Percentiles rank a stretch among this genome's conserved stretches.
phyloP scores from a whole-genome alignment of 2,329 filamentous ascomycete genomes.

The Xylaria sp. region DNA sequence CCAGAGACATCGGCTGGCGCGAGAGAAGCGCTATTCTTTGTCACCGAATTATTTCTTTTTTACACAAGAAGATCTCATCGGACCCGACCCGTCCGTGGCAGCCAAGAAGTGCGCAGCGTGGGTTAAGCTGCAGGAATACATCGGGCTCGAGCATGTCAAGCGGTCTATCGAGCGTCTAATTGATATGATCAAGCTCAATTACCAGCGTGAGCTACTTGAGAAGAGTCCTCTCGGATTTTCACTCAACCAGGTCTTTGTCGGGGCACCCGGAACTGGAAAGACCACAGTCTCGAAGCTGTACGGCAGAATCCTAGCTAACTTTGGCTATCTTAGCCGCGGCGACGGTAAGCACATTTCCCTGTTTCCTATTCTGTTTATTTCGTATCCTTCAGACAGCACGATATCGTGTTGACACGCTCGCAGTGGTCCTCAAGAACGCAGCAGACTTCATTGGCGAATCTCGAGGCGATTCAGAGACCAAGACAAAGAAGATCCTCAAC shows the following conservation, averaged over 20 bases:
- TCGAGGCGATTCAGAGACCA: constrained; percentile 1
- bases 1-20: background rate
- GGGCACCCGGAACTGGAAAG: background rate
- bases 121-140: background rate
- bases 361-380: background rate
- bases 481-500: background rate
- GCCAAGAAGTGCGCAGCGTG: background rate
- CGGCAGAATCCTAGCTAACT: background rate
- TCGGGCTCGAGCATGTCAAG: constrained; percentile 1
- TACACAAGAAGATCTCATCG: background rate
- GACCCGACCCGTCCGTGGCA: background rate
- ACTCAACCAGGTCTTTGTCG: background rate
- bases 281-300: background rate
- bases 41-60: background rate
- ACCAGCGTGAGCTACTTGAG: background rate
- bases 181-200: background rate
- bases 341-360: constrained; percentile 8
- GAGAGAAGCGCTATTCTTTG: background rate
- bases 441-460: constrained; percentile 14
- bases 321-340: background rate
- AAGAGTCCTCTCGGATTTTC: background rate
- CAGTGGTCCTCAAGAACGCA: background rate
- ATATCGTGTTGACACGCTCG: background rate
- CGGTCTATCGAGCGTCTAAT: background rate
- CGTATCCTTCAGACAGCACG: background rate